phyloP scores from a whole-genome alignment of 352 stramenopile species.

The Globisporangium nodosum region DNA sequence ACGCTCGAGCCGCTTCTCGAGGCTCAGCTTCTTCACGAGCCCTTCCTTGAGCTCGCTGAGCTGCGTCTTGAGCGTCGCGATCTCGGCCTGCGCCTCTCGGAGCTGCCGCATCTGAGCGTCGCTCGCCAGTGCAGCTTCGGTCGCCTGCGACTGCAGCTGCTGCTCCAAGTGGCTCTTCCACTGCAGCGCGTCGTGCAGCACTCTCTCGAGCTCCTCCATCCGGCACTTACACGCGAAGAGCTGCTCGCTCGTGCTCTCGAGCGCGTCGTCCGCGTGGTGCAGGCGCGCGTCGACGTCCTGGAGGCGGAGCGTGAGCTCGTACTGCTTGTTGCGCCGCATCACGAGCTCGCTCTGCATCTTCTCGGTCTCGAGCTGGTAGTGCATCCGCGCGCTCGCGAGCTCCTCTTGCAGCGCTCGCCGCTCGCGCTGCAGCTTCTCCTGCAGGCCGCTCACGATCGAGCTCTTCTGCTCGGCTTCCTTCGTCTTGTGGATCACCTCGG shows the following conservation, averaged over 20 bases:
- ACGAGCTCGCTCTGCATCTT: slow-evolving; percentile 66
- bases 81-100: slow-evolving; percentile 19
- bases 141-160: slow-evolving; percentile 17
- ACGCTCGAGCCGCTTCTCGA: slow-evolving; percentile 39
- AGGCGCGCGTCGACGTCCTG: slow-evolving; percentile 52
- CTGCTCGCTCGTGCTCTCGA: slow-evolving; percentile 42
- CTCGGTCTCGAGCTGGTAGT: slow-evolving; percentile 55
- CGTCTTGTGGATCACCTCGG: slow-evolving; percentile 41
- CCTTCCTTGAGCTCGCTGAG: slow-evolving; percentile 39
- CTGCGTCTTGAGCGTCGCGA: slow-evolving; percentile 29
- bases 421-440: slow-evolving; percentile 55
- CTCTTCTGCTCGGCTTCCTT: slow-evolving; percentile 38
- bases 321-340: slow-evolving; percentile 69
- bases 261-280: slow-evolving; percentile 27
- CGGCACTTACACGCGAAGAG: slow-evolving; percentile 33
- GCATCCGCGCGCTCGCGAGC: slow-evolving; percentile 29
- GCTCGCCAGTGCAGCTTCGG: slow-evolving; percentile 2
- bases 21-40: slow-evolving; percentile 21
- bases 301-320: slow-evolving; percentile 68
- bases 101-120: slow-evolving; percentile 10
- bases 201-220: slow-evolving; percentile 59
- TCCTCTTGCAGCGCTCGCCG: slow-evolving; percentile 41
- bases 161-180: slow-evolving; percentile 48
- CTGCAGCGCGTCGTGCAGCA: slow-evolving; percentile 45
- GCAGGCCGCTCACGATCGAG: slow-evolving; percentile 23